Percentiles rank a stretch among this genome's conserved stretches.
Conservation (phyloP, 495 filamentous ascomycete species). For the Bombardia bombarda region DNA sequence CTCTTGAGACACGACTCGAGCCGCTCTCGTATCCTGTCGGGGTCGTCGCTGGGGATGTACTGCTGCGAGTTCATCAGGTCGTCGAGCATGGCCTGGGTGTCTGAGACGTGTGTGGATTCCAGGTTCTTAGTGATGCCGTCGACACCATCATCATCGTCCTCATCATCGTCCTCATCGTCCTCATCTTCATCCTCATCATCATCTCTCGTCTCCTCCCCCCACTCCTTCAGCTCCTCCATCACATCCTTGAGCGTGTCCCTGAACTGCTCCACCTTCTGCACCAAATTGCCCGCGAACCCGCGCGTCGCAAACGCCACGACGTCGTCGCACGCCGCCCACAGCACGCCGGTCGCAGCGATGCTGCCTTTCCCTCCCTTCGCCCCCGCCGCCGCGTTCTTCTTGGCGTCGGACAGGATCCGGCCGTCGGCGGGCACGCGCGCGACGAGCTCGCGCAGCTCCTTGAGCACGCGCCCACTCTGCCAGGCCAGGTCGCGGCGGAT, state of each 20-base stretch:
- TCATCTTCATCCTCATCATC: constrained; percentile 39
- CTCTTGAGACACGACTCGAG: constrained; percentile 49
- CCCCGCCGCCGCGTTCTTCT: constrained; percentile 33
- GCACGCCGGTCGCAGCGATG: constrained; percentile 48
- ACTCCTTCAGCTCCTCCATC: constrained; percentile 75
- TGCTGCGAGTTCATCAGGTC: constrained; percentile 47
- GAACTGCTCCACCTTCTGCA: constrained; percentile 56
- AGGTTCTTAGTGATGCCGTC: constrained; percentile 15
- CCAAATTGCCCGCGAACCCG: constrained; percentile 56
- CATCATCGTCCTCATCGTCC: constrained; percentile 29
- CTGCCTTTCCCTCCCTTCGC: constrained; percentile 40
- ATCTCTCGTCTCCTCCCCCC: constrained; percentile 58
- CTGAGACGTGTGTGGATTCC: constrained; percentile 9
- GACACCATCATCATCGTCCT: constrained; percentile 18
- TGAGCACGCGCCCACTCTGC: constrained; percentile 36
- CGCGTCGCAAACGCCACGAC: constrained; percentile 51
- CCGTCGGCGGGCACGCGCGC: constrained; percentile 39
- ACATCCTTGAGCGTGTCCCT: constrained; percentile 70
- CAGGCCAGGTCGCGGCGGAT: constrained; percentile 50
- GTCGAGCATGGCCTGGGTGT: constrained; percentile 42
- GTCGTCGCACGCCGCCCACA: constrained; percentile 69
- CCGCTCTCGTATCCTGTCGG: constrained; percentile 44
- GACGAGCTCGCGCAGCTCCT: constrained; percentile 37
- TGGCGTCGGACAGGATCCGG: constrained; percentile 29
- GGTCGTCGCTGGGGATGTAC: constrained; percentile 47